A percentile compares a stretch with the other conserved stretches of the same genome.
These are phyloP conservation scores for Populus euphratica DNA, from an alignment of 345 rosid species.

Conservation along the genomic window DNA sequence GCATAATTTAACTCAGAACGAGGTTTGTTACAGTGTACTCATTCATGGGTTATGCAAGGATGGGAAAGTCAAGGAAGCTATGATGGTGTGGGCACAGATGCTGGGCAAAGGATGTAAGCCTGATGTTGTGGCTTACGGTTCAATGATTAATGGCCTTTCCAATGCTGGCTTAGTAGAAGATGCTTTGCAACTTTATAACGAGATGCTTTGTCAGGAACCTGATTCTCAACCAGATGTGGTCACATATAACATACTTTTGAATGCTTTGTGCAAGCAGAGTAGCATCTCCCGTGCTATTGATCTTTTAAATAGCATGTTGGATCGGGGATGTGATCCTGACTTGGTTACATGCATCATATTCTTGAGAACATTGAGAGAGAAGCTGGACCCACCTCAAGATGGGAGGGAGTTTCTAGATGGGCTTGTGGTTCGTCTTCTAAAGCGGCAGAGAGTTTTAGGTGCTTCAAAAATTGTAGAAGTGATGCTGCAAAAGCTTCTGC, in stretches of 20 bases:
- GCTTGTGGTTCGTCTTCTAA: constrained; percentile 60
- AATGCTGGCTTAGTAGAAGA: constrained; percentile 54
- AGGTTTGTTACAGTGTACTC: constrained; percentile 69
- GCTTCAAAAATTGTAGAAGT: constrained; percentile 69
- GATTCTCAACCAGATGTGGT: constrained; percentile 77
- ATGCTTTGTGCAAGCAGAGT: constrained; percentile 62
- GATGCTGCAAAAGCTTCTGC: constrained; percentile 66
- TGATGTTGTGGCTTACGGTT: constrained; percentile 76
- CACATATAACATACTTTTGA: constrained; percentile 76
- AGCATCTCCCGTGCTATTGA: constrained; percentile 63
- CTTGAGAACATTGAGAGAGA: constrained; percentile 60
- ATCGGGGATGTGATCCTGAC: constrained; percentile 79
- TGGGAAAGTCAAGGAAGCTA: constrained; percentile 65
- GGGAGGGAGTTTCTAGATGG: constrained; percentile 73
- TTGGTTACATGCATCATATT: constrained; percentile 67
- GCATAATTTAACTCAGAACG: constrained; percentile 34
- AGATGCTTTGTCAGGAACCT: constrained; percentile 77
- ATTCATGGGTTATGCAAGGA: constrained; percentile 70
- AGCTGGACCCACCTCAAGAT: constrained; percentile 65
- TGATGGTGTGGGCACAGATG: constrained; percentile 72
- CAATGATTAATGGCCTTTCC: constrained; percentile 85
- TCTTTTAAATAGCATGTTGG: constrained; percentile 78
- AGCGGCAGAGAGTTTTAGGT: constrained; percentile 56
- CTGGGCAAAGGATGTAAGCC: constrained; percentile 60
- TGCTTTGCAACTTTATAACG: constrained; percentile 69